Percentiles rank a stretch among this genome's conserved stretches.
These are phyloP conservation scores for Fusarium nurragi DNA, from an alignment of 2,329 filamentous ascomycete species.

Conservation along the genomic window DNA sequence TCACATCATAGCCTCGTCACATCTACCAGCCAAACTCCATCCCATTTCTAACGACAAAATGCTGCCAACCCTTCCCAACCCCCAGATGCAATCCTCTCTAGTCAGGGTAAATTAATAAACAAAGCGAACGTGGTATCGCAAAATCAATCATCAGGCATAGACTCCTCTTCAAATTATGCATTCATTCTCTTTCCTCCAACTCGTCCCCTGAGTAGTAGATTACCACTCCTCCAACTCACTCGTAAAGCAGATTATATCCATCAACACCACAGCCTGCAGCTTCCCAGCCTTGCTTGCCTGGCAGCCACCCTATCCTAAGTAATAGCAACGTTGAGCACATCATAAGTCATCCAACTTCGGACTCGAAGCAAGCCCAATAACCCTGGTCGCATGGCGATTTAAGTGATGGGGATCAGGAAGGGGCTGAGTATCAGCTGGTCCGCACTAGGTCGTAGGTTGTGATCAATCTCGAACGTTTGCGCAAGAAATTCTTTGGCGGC, in stretches of 20 bases:
- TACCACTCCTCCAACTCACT: background rate
- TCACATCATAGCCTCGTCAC: slow-evolving; percentile 12
- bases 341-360: slow-evolving; percentile 10
- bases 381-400: slow-evolving; percentile 15
- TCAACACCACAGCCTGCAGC: too few relatives aligned
- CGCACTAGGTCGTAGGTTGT: slow-evolving; percentile 89
- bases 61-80: slow-evolving; percentile 16
- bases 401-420: slow-evolving; percentile 79
- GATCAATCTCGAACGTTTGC: slow-evolving; percentile 94
- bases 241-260: background rate
- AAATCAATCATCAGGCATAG: slow-evolving; percentile 38
- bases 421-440: slow-evolving; percentile 87
- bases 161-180: slow-evolving; percentile 22
- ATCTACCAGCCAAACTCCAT: slow-evolving; percentile 40
- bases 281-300: too few relatives aligned
- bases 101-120: slow-evolving; percentile 18
- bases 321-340: slow-evolving; percentile 5
- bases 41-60: slow-evolving; percentile 35
- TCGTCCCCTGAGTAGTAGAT: slow-evolving; percentile 1
- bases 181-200: slow-evolving; percentile 16
- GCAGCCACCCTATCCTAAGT: background rate
- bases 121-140: slow-evolving; percentile 41
- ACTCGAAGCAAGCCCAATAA: background rate
- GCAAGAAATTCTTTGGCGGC: slow-evolving; percentile 86
- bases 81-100: slow-evolving; percentile 35